These are phyloP conservation scores for Hyphochytrium catenoides DNA, from an alignment of 352 stramenopile species.

Conservation along the genomic window DNA sequence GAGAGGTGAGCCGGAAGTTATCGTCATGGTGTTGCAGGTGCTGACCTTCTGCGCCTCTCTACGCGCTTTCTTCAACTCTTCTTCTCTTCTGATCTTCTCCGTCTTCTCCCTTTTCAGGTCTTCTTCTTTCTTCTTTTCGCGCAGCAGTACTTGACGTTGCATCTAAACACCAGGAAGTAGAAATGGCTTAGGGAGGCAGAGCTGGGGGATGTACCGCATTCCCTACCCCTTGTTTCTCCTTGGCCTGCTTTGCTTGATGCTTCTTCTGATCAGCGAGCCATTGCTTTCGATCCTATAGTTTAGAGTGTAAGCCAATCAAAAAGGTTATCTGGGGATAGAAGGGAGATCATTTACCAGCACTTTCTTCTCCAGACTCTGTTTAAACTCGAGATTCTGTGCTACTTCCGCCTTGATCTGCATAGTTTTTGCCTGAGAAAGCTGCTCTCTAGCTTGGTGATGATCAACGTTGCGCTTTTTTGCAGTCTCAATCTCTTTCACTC, in stretches of 20 bases:
- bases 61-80: slow-evolving; percentile 16
- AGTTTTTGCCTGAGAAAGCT: too few relatives aligned
- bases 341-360: slow-evolving; percentile 10
- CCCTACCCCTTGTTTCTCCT: too few relatives aligned
- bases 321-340: neutral
- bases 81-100: slow-evolving; percentile 22
- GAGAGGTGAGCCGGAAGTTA: slow-evolving; percentile 3
- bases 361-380: slow-evolving; percentile 24
- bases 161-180: too few relatives aligned
- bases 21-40: neutral
- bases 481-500: slow-evolving; percentile 24
- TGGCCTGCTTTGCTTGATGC: too few relatives aligned
- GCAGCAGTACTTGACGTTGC: too few relatives aligned
- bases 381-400: slow-evolving; percentile 22
- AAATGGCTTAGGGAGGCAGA: too few relatives aligned
- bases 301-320: neutral
- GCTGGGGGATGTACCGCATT: too few relatives aligned
- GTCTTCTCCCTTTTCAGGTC: too few relatives aligned
- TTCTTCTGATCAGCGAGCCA: slow-evolving; percentile 20
- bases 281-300: slow-evolving; percentile 12
- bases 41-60: slow-evolving; percentile 8
- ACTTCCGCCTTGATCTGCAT: too few relatives aligned
- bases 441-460: slow-evolving; percentile 16
- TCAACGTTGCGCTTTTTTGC: slow-evolving; percentile 31
- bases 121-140: too few relatives aligned